A percentile compares a stretch with the other conserved stretches of the same genome.
Evolutionary conservation across 148 eudicot genomes (phyloP).

Genomic region (Arctostaphylos glauca): DNA sequence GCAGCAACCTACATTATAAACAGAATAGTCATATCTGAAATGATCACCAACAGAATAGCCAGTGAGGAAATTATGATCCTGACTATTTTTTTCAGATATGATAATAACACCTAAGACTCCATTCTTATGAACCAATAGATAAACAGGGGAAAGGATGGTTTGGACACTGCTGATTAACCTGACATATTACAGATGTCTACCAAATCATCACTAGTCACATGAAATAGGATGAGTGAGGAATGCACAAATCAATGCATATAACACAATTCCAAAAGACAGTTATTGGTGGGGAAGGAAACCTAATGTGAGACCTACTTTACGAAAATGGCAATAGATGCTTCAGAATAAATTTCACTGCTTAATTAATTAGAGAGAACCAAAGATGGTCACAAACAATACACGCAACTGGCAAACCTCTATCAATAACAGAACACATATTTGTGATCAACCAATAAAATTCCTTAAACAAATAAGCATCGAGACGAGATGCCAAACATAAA

Average conservation of each 20-base stretch:
- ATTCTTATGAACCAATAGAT: conserved; percentile 15
- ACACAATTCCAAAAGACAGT: background rate
- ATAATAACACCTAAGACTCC: background rate
- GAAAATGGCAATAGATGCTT: background rate
- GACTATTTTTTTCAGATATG: background rate
- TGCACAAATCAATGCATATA: background rate
- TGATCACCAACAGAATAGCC: background rate
- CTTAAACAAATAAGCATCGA: background rate
- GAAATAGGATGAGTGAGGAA: background rate
- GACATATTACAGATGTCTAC: background rate
- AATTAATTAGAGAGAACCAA: conserved; percentile 6
- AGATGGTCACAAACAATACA: background rate
- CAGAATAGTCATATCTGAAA: conserved; percentile 4
- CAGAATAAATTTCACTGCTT: background rate
- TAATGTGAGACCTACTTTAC: background rate
- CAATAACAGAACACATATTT: background rate
- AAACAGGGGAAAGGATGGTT: conserved; percentile 6
- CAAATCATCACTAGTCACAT: background rate
- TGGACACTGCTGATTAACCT: background rate
- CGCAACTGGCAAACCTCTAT: background rate
- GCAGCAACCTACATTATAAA: conserved; percentile 40
- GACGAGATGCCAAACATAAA: background rate
- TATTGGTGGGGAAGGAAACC: background rate
- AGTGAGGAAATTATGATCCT: background rate
- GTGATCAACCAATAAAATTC: background rate